Conservation (phyloP, 306 rosid species). For the barrel medic (Medicago truncatula) region MtrunA17r5.0-ANR NC_053042.1:26259001-26259500, state of each 20-base stretch:
- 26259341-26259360: neutral
- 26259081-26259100: slow-evolving; percentile 22
- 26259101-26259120: slow-evolving; percentile 28
- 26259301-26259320: neutral
- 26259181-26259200: slow-evolving; percentile 39
- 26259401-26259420: neutral
- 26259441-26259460: neutral
- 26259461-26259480: neutral
- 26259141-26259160: neutral
- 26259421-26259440: neutral
- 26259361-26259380: slow-evolving; percentile 18
- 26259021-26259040: neutral
- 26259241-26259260: slow-evolving; percentile 9
- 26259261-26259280: neutral
- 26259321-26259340: slow-evolving; percentile 13
- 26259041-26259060: slow-evolving; percentile 20
- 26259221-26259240: slow-evolving; percentile 2
- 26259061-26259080: slow-evolving; percentile 37
- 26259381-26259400: slow-evolving; percentile 27
- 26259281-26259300: slow-evolving; percentile 41
- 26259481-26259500: neutral
- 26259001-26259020: neutral
- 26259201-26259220: slow-evolving; percentile 11
- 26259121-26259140: neutral
- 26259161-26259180: neutral